phyloP scores from a whole-genome alignment of 106 monocot species.

The Dactylorhiza incarnata region DNA sequence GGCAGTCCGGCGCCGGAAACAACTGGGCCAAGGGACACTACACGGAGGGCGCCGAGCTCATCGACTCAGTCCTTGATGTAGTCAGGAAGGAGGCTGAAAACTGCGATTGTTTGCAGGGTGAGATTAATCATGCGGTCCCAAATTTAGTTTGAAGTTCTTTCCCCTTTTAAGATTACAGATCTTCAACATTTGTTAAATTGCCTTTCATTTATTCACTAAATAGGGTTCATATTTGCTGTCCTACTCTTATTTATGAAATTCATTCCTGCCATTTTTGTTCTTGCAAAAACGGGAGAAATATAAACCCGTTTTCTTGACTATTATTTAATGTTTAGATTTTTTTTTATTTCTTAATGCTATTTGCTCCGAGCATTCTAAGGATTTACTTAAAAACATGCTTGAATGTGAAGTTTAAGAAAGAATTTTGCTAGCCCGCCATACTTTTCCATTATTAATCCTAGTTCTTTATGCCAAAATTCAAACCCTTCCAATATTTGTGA shows the following conservation, averaged over 20 bases:
- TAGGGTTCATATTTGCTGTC: background rate
- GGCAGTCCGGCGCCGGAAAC: conserved; percentile 51
- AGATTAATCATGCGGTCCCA: background rate
- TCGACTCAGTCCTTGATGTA: conserved; percentile 47
- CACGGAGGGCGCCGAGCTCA: conserved; percentile 56
- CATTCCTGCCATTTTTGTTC: background rate
- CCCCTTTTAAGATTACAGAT: too few species aligned
- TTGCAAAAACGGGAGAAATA: background rate
- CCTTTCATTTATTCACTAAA: too few species aligned
- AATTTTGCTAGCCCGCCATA: too few species aligned
- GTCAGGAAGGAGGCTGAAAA: conserved; percentile 53
- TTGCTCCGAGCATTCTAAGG: too few species aligned
- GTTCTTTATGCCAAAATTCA: too few species aligned
- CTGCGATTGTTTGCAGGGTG: conserved; percentile 24
- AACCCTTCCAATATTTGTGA: too few species aligned
- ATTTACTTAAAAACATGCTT: background rate
- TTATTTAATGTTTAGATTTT: too few species aligned
- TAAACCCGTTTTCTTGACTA: too few species aligned
- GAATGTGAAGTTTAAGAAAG: too few species aligned
- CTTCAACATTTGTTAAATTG: too few species aligned
- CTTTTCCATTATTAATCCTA: too few species aligned
- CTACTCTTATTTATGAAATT: background rate
- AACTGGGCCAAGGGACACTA: conserved; percentile 75
- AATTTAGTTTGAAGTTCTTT: background rate
- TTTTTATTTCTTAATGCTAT: too few species aligned